These are phyloP conservation scores for Blastocystis sp. DNA, from an alignment of 352 stramenopile genomes.

Conservation along the genomic window DNA sequence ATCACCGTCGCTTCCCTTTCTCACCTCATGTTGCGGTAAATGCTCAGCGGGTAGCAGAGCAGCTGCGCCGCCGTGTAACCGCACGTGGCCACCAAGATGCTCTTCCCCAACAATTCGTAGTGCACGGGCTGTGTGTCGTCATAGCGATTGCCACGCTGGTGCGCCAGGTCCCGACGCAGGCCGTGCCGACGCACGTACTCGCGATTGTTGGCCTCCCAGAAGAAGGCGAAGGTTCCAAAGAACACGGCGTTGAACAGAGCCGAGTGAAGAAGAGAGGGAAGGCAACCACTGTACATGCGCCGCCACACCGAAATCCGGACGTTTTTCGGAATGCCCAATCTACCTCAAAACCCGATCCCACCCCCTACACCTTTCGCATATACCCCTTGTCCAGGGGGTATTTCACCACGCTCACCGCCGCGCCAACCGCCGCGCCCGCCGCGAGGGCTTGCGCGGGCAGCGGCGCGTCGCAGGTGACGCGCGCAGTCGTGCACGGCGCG, in stretches of 20 bases:
- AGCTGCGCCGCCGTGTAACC: conserved; percentile 38
- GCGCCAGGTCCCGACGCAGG: background rate
- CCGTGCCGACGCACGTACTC: background rate
- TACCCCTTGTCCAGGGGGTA: conserved; percentile 28
- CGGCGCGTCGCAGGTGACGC: background rate
- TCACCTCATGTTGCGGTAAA: conserved; percentile 56
- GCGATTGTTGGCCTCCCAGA: conserved; percentile 7
- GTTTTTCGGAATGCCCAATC: conserved; percentile 23
- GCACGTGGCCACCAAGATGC: conserved; percentile 5
- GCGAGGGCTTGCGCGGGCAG: background rate
- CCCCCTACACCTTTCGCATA: background rate
- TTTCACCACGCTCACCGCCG: conserved; percentile 2
- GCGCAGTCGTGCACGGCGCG: conserved; percentile 14
- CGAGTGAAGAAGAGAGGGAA: background rate
- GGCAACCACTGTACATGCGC: conserved; percentile 15
- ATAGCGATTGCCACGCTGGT: background rate
- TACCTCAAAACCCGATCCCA: background rate
- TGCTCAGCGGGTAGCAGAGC: conserved; percentile 38
- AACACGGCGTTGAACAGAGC: conserved; percentile 48
- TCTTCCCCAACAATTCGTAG: conserved; percentile 35
- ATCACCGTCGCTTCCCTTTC: background rate
- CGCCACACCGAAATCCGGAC: background rate
- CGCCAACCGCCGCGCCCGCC: conserved; percentile 20
- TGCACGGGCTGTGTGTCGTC: background rate
- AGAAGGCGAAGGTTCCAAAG: conserved; percentile 24